Evolutionary conservation across 202 grass and related monocot genomes (phyloP).

Genomic region (Schoenoplectus triqueter): DNA sequence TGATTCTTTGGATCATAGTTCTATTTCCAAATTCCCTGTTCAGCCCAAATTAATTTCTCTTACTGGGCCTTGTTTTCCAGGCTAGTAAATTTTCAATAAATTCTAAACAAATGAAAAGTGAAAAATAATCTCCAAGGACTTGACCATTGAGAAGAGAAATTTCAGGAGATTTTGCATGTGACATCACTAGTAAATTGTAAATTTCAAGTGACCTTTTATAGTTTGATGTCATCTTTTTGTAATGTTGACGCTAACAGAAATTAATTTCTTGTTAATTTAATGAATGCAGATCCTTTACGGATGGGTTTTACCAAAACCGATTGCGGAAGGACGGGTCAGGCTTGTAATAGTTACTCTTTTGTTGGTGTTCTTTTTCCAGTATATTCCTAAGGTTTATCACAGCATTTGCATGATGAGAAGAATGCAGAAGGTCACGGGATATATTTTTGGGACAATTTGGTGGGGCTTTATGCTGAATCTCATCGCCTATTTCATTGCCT

Average conservation of each 20-base stretch:
- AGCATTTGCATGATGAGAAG: constrained; percentile 91
- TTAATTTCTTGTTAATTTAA: constrained; percentile 3
- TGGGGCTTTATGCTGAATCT: constrained; percentile 96
- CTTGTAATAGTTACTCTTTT: constrained; percentile 74
- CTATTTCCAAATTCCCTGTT: neutral
- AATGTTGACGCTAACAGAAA: constrained; percentile 2
- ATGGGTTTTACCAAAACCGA: constrained; percentile 77
- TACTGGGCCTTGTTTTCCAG: neutral
- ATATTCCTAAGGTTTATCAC: constrained; percentile 94
- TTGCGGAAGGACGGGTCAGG: constrained; percentile 72
- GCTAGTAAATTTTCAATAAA: neutral
- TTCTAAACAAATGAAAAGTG: neutral
- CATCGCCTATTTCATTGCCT: constrained; percentile 94
- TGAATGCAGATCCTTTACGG: constrained; percentile 78
- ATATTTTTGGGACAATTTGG: constrained; percentile 98
- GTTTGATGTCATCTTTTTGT: neutral
- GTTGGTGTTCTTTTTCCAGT: constrained; percentile 81
- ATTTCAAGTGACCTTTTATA: neutral
- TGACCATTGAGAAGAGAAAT: neutral
- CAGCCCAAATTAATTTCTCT: constrained; percentile 6
- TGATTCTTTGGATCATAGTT: neutral
- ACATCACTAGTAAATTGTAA: neutral
- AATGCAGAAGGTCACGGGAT: constrained; percentile 98
- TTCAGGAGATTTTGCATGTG: neutral
- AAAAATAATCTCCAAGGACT: neutral